Conservation (phyloP, 768 basidiomycete species). For the Mycena maculata region DNA sequence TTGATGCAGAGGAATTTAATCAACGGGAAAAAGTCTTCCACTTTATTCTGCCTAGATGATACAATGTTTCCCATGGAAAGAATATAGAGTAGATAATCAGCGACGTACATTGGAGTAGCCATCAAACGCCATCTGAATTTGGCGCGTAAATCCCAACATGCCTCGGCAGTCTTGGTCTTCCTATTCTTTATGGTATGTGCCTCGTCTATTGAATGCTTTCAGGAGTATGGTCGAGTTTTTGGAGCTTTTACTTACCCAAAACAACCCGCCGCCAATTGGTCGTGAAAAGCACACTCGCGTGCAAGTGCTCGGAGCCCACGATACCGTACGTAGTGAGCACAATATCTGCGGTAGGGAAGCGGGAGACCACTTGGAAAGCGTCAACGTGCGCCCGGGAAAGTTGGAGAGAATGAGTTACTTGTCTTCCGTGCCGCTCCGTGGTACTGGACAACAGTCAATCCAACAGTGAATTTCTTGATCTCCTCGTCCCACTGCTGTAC, state of each 20-base stretch:
- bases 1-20: slow-evolving; percentile 88
- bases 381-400: not conserved
- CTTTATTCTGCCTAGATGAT: slow-evolving; percentile 23
- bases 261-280: slow-evolving; percentile 90
- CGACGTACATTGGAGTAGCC: slow-evolving; percentile 79
- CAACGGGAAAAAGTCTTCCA: slow-evolving; percentile 66
- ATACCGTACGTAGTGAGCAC: slow-evolving; percentile 91
- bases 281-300: slow-evolving; percentile 76
- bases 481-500: slow-evolving; percentile 93
- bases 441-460: slow-evolving; percentile 79
- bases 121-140: slow-evolving; percentile 92
- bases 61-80: not conserved
- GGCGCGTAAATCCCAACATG: slow-evolving; percentile 77
- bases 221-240: not conserved
- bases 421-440: slow-evolving; percentile 81
- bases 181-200: slow-evolving; percentile 95
- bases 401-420: slow-evolving; percentile 53
- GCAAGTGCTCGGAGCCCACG: slow-evolving; percentile 80
- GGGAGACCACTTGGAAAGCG: slow-evolving; percentile 61
- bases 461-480: slow-evolving; percentile 68
- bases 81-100: not conserved
- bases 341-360: slow-evolving; percentile 67
- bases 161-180: slow-evolving; percentile 79
- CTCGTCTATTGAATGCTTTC: slow-evolving; percentile 67
- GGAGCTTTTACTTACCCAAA: slow-evolving; percentile 64